These are phyloP conservation scores for Mycena citricolor DNA, from an alignment of 1,284 basidiomycete species.

Conservation along the genomic window DNA sequence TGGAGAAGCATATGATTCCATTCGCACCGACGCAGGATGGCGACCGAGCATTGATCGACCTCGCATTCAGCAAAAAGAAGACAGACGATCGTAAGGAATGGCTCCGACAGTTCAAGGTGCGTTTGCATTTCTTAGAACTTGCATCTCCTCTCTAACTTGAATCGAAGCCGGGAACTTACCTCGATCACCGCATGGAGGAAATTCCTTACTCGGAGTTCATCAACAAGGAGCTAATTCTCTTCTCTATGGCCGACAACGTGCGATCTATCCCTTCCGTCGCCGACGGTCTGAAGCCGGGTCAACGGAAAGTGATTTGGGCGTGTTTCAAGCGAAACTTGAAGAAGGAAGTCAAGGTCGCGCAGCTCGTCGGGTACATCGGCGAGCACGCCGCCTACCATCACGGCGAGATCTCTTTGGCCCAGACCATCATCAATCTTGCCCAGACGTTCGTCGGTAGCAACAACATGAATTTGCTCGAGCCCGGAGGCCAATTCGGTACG, in stretches of 20 bases:
- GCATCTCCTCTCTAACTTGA: constrained; percentile 12
- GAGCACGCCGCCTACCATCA: constrained; percentile 98
- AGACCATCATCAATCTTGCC: constrained; percentile 92
- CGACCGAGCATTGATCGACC: constrained; percentile 90
- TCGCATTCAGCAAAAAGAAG: constrained; percentile 99
- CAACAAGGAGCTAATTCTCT: constrained; percentile 97
- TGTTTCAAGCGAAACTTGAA: constrained; percentile 95
- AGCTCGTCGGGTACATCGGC: constrained; percentile 92
- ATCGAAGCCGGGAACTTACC: constrained; percentile 87
- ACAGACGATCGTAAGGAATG: constrained; percentile 99
- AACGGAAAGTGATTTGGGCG: constrained; percentile 94
- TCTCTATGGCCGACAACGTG: constrained; percentile 99
- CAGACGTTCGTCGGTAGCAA: constrained; percentile 96
- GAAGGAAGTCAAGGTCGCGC: constrained; percentile 94
- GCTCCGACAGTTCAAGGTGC: constrained; percentile 88
- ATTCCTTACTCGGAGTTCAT: constrained; percentile 95
- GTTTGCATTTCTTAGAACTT: constrained; percentile 18
- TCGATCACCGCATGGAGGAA: constrained; percentile 87
- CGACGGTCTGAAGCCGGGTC: constrained; percentile 98
- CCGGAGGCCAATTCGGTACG: constrained; percentile 97
- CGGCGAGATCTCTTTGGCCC: constrained; percentile 84
- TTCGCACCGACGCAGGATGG: constrained; percentile 83
- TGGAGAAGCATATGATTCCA: constrained; percentile 92
- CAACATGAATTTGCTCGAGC: constrained; percentile 89
- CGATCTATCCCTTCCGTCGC: constrained; percentile 92